Percentiles rank a stretch among this genome's conserved stretches.
These are phyloP conservation scores for Cladophialophora psammophila DNA, from an alignment of 2,329 filamentous ascomycete genomes.

Conservation along the genomic window DNA sequence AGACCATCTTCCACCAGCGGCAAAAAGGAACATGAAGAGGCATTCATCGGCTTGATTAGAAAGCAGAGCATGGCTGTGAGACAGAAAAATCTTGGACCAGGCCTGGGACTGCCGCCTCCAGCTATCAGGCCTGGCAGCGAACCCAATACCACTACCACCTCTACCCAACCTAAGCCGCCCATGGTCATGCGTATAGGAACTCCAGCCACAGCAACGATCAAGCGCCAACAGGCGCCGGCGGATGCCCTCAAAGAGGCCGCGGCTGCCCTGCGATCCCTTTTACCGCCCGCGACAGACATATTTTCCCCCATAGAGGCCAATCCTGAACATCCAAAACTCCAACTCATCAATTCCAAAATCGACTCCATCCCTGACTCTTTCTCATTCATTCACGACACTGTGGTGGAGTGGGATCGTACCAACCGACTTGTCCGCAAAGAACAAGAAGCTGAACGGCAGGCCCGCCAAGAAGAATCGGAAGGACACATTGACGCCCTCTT, in stretches of 20 bases:
- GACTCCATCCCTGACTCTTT: constrained; percentile 50
- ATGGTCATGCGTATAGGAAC: constrained; percentile 44
- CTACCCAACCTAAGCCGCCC: constrained; percentile 44
- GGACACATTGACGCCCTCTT: constrained; percentile 62
- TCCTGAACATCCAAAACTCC: constrained; percentile 25
- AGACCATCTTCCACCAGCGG: constrained; percentile 36
- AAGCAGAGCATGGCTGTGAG: constrained; percentile 50
- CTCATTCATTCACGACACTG: constrained; percentile 51
- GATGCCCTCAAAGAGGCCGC: constrained; percentile 30
- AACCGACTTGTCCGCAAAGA: constrained; percentile 54
- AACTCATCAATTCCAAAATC: constrained; percentile 29
- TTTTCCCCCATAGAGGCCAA: constrained; percentile 15
- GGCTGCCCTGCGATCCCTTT: constrained; percentile 24
- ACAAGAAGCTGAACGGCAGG: constrained; percentile 57
- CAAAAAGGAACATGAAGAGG: constrained; percentile 50
- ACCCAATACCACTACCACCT: constrained; percentile 19
- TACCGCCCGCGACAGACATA: constrained; percentile 21
- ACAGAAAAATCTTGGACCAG: constrained; percentile 28
- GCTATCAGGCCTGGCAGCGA: constrained; percentile 42
- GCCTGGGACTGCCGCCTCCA: constrained; percentile 42
- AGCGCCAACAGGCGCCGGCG: not conserved
- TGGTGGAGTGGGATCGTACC: constrained; percentile 56
- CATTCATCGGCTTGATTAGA: constrained; percentile 56
- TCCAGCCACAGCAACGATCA: constrained; percentile 11
- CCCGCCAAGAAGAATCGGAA: constrained; percentile 61